Conservation (phyloP, 768 basidiomycete species). For the Leccinum boreale region DNA sequence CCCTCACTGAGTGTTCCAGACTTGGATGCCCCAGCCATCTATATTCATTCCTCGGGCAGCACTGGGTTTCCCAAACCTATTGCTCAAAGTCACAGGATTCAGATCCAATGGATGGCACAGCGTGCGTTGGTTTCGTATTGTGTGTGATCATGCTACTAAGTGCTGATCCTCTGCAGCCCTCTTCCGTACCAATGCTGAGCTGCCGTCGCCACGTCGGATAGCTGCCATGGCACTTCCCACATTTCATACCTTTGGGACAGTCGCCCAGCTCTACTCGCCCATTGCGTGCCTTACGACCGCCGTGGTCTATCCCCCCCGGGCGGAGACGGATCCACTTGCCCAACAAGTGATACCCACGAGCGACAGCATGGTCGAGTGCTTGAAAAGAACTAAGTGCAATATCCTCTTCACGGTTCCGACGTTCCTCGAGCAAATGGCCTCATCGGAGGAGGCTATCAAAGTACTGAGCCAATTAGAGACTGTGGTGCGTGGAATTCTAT, state of each 20-base stretch:
- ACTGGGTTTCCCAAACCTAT: conserved; percentile 51
- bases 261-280: conserved; percentile 15
- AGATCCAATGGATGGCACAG: conserved; percentile 34
- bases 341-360: conserved; percentile 38
- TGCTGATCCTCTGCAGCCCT: conserved; percentile 4
- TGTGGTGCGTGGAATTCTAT: conserved; percentile 26
- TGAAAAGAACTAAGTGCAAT: conserved; percentile 27
- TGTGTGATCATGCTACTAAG: neutral
- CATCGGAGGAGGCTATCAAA: conserved; percentile 21
- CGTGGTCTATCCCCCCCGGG: conserved; percentile 28
- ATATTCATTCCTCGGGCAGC: conserved; percentile 51
- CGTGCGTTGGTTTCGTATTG: conserved; percentile 25
- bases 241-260: conserved; percentile 25
- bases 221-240: conserved; percentile 26
- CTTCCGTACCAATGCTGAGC: neutral
- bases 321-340: conserved; percentile 14
- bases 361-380: conserved; percentile 37
- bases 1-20: conserved; percentile 10
- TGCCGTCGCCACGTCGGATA: conserved; percentile 16
- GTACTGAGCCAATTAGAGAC: conserved; percentile 23
- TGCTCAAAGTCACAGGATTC: conserved; percentile 30
- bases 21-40: conserved; percentile 37
- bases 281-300: conserved; percentile 14
- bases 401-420: conserved; percentile 36
- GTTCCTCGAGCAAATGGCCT: conserved; percentile 37